Base-by-base conservation (phyloP, 176 grass and related monocot genomes). In the Olyra latifolia region DNA sequence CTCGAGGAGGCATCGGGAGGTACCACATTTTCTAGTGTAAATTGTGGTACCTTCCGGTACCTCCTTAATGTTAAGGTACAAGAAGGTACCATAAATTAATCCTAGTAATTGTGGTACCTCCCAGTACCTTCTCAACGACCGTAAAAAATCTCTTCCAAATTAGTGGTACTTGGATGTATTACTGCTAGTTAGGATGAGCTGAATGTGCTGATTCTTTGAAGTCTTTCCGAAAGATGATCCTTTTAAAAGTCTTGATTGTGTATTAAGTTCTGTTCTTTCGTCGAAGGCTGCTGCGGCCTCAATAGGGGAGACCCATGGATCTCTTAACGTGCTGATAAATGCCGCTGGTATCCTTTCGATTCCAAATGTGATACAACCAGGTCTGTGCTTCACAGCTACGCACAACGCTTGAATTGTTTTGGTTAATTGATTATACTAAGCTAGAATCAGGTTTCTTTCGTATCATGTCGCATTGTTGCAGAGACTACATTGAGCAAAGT, bases 401-500 rank as follows among this genome's bases (percentile, higher is more conserved):
- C 52, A 61, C 30, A 24, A 0, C 1, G 11, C 41, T 58, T 80
- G 35, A 17, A 56, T 70, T 58, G 7, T 4, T 8, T 10, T 44
- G 2, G 15, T 19, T 11, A 54, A 12, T 41, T 53, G 48, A 8
- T n/a, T 56, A n/a, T 29, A 13, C 5, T 35, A 79, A 12, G 32
- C 73, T 56, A 55, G 78, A 83, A 48, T 63, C n/a, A 58, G 22
- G 45, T 24, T 78, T 1, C 38, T 56, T 62, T 75, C 12, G 24
- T 20, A 8, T 58, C 38, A 0, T 89, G 32, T 35, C n/a, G n/a
- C n/a, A 35, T 3, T 35, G 22, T n/a, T 64, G 47, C 83, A 94
- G 95, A 98, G 80, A 94, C 92, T 71, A 89, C 95, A 35, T 20
- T 98, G 10, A 95, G 77, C 83, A 93, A 95, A 87, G 84, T 95